phyloP scores from a whole-genome alignment of 2,329 filamentous ascomycete genomes.

The Trichoderma brevicompactum region DNA sequence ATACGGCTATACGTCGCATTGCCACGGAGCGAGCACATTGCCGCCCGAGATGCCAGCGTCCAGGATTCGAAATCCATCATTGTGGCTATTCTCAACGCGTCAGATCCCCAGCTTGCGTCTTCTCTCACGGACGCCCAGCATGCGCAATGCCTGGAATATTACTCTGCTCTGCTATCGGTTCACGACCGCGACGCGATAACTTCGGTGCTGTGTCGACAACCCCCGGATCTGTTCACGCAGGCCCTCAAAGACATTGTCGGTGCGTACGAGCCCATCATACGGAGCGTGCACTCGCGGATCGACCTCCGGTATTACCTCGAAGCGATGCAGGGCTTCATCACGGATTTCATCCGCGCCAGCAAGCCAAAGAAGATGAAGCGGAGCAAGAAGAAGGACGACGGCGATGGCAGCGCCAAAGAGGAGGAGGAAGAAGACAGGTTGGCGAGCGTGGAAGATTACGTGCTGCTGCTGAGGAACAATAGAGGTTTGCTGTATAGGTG shows the following conservation, averaged over 20 bases:
- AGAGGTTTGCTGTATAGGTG: slow-evolving; percentile 68
- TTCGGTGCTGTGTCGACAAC: slow-evolving; percentile 66
- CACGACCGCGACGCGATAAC: slow-evolving; percentile 75
- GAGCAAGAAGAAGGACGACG: not conserved
- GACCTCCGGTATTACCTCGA: slow-evolving; percentile 71
- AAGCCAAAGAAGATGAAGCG: slow-evolving; percentile 48
- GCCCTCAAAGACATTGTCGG: slow-evolving; percentile 66
- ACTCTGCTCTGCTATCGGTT: slow-evolving; percentile 70
- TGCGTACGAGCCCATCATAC: slow-evolving; percentile 76
- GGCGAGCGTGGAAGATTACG: slow-evolving; percentile 73
- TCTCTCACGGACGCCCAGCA: slow-evolving; percentile 65
- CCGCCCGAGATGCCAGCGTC: slow-evolving; percentile 60
- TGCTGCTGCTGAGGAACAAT: slow-evolving; percentile 67
- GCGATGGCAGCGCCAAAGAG: slow-evolving; percentile 19
- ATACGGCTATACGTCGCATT: slow-evolving; percentile 63
- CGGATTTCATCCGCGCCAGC: slow-evolving; percentile 68
- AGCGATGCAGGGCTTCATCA: slow-evolving; percentile 69
- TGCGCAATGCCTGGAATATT: slow-evolving; percentile 68
- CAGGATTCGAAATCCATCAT: slow-evolving; percentile 63
- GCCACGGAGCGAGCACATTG: slow-evolving; percentile 60
- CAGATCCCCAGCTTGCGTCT: slow-evolving; percentile 50
- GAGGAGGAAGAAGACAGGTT: slow-evolving; percentile 38
- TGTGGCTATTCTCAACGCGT: slow-evolving; percentile 63
- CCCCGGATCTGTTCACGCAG: slow-evolving; percentile 74
- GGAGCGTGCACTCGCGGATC: slow-evolving; percentile 70